These are phyloP conservation scores for Colletotrichum euphorbiae DNA, from an alignment of 2,329 filamentous ascomycete genomes.

Conservation along the genomic window DNA sequence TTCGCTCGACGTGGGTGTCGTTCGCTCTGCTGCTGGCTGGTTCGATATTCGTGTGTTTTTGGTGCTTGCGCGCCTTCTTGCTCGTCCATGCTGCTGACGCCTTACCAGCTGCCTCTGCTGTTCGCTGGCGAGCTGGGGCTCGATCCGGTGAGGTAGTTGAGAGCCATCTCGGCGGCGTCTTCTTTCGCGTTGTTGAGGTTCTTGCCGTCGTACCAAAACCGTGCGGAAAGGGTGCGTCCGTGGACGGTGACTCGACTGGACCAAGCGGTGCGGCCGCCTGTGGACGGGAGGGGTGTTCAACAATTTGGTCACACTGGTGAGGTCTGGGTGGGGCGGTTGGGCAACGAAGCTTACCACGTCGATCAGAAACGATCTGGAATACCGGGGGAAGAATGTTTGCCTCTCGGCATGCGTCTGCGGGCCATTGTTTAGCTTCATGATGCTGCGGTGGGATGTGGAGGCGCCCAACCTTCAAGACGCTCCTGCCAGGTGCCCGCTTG, in stretches of 20 bases:
- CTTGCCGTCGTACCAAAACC: constrained; percentile 92
- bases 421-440: constrained; percentile 33
- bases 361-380: constrained; percentile 80
- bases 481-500: constrained; percentile 62
- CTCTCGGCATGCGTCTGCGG: constrained; percentile 67
- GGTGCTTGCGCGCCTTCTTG: constrained; percentile 4
- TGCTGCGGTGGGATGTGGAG: constrained; percentile 21
- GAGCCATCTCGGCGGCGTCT: constrained; percentile 87
- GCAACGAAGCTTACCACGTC: constrained; percentile 68
- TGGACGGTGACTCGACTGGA: constrained; percentile 82
- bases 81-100: neutral
- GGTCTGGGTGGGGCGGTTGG: neutral
- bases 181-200: constrained; percentile 89
- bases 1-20: constrained; percentile 17
- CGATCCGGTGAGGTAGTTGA: constrained; percentile 65
- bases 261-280: constrained; percentile 92
- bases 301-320: constrained; percentile 18
- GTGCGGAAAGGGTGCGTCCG: constrained; percentile 73
- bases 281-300: neutral
- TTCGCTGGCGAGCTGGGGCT: constrained; percentile 55
- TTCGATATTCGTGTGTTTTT: neutral
- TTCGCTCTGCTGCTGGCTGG: constrained; percentile 18
- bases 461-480: constrained; percentile 63
- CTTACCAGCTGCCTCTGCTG: constrained; percentile 39
- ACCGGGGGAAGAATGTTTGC: constrained; percentile 65